Percentiles rank a stretch among this genome's conserved stretches.
phyloP scores from a whole-genome alignment of 192 early-diverging fungal species.

The Coemansia sp. region DNA sequence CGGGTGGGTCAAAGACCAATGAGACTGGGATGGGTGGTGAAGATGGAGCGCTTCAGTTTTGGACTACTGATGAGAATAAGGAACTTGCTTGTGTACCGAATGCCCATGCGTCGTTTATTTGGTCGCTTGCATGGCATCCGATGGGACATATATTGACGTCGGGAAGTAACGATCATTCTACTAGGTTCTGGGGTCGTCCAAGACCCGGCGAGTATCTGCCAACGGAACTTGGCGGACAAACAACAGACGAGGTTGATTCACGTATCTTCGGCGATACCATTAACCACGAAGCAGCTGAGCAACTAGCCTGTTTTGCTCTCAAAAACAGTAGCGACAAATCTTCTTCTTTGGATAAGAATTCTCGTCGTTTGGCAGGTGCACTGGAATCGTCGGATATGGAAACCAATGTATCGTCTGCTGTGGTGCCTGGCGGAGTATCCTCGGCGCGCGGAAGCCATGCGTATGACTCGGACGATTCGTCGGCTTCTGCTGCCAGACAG shows the following conservation, averaged over 20 bases:
- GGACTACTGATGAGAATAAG: conserved; percentile 73
- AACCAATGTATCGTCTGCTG: not conserved
- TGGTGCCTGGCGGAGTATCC: not conserved
- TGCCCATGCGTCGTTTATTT: conserved; percentile 87
- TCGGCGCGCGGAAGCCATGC: not conserved
- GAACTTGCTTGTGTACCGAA: conserved; percentile 60
- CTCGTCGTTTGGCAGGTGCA: too few species aligned
- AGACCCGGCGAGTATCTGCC: conserved; percentile 71
- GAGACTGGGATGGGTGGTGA: conserved; percentile 61
- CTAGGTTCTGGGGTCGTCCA: conserved; percentile 92
- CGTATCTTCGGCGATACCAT: conserved; percentile 31
- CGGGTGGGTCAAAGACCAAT: conserved; percentile 71
- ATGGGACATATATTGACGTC: conserved; percentile 91
- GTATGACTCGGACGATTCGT: not conserved
- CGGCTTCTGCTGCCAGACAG: not conserved
- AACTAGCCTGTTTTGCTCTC: conserved; percentile 15
- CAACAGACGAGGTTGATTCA: conserved; percentile 21
- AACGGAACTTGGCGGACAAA: conserved; percentile 30
- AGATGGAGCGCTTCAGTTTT: conserved; percentile 57
- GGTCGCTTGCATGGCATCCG: conserved; percentile 97
- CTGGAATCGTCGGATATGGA: too few species aligned
- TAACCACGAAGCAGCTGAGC: conserved; percentile 18
- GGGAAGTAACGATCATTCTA: conserved; percentile 94
- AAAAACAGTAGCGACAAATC: not conserved
- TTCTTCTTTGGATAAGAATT: too few species aligned